Percentiles rank a stretch among this genome's conserved stretches.
These are phyloP conservation scores for Intubia oerlemansii DNA, from an alignment of 2,329 filamentous ascomycete genomes.

Conservation along the genomic window DNA sequence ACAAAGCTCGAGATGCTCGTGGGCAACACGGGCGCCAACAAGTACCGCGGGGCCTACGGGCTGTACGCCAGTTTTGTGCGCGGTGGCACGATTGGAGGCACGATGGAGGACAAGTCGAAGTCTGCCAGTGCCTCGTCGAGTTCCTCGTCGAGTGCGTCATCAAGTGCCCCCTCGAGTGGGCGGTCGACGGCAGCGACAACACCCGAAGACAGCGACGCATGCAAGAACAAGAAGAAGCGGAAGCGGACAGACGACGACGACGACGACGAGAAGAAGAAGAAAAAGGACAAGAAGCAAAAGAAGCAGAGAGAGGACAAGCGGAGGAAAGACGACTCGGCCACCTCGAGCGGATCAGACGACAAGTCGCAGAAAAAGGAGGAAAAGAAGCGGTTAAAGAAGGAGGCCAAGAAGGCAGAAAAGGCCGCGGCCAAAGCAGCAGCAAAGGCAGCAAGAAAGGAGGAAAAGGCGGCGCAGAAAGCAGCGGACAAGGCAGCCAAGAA, in stretches of 20 bases:
- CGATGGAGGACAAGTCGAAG: conserved; percentile 20
- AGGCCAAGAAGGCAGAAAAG: conserved; percentile 1
- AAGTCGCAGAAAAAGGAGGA: conserved; percentile 1
- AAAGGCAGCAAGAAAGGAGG: not conserved
- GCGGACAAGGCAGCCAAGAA: conserved; percentile 1
- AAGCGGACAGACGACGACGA: conserved; percentile 10
- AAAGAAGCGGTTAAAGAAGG: conserved; percentile 4
- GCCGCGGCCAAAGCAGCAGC: not conserved
- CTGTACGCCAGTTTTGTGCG: conserved; percentile 73
- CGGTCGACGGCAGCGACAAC: conserved; percentile 10
- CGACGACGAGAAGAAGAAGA: conserved; percentile 8
- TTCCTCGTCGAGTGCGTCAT: conserved; percentile 7
- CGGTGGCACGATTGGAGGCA: conserved; percentile 59
- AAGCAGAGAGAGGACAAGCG: conserved; percentile 7
- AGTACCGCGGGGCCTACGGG: conserved; percentile 37
- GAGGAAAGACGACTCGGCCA: conserved; percentile 12
- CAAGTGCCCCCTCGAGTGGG: conserved; percentile 4
- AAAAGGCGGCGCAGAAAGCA: not conserved
- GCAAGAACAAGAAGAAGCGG: conserved; percentile 3
- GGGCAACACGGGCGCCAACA: conserved; percentile 22
- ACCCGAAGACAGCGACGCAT: conserved; percentile 13
- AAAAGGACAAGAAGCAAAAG: conserved; percentile 9
- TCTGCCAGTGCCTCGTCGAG: not conserved
- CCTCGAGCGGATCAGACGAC: too few relatives aligned
- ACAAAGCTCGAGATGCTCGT: conserved; percentile 25